A percentile compares a stretch with the other conserved stretches of the same genome.
Evolutionary conservation across 1,139 yeast genomes (phyloP).

Genomic region (Suhomyces guaymorum): DNA sequence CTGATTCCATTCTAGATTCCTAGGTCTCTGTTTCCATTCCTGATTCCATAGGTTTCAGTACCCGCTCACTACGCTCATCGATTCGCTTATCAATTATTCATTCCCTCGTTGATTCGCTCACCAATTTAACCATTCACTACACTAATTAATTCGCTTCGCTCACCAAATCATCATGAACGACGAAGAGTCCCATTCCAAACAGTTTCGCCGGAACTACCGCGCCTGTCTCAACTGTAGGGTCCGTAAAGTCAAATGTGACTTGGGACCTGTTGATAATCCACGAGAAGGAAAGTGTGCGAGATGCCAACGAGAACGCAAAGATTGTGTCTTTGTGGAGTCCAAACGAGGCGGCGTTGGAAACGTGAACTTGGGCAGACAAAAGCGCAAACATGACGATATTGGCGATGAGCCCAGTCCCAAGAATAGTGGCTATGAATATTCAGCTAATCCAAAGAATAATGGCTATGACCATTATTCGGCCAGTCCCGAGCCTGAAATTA

Average conservation of each 20-base stretch:
- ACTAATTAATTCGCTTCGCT: too few species aligned
- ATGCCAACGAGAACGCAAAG: slow-evolving; percentile 76
- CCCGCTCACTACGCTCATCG: too few species aligned
- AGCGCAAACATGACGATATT: slow-evolving; percentile 25
- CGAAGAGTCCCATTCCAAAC: too few species aligned
- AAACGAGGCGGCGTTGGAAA: slow-evolving; percentile 57
- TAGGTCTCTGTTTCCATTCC: too few species aligned
- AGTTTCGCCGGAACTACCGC: slow-evolving; percentile 64
- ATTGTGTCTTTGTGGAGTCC: slow-evolving; percentile 74
- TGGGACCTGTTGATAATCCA: slow-evolving; percentile 75
- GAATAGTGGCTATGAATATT: slow-evolving; percentile 5
- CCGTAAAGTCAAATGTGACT: slow-evolving; percentile 80
- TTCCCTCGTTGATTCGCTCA: too few species aligned
- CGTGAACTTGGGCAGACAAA: slow-evolving; percentile 40
- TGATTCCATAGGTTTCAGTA: too few species aligned
- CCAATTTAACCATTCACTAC: background rate
- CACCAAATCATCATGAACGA: too few species aligned
- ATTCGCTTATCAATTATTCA: too few species aligned
- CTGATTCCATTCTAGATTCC: too few species aligned
- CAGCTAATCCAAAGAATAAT: slow-evolving; percentile 10
- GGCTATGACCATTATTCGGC: too few species aligned
- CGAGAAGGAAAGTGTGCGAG: slow-evolving; percentile 82
- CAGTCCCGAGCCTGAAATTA: too few species aligned
- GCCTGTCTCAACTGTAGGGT: slow-evolving; percentile 86
- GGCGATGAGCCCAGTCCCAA: slow-evolving; percentile 8